Evolutionary conservation across 352 stramenopile genomes (phyloP).

Genomic region (Blastocystis sp.): DNA sequence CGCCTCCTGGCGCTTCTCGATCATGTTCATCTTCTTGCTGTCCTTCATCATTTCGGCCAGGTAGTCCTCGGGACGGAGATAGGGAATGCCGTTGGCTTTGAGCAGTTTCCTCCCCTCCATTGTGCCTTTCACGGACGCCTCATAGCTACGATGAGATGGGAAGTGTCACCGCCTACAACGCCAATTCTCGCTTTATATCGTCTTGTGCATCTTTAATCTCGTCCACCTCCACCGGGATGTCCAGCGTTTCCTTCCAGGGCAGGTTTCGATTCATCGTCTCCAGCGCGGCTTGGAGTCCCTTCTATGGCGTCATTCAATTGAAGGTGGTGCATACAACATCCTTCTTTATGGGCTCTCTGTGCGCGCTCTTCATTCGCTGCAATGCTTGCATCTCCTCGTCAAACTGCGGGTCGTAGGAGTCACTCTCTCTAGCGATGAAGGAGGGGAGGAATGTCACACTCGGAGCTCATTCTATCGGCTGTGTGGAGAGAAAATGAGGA

Average conservation of each 20-base stretch:
- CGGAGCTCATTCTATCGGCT: constrained; percentile 44
- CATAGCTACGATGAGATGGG: constrained; percentile 37
- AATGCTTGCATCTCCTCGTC: constrained; percentile 53
- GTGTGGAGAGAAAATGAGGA: background rate
- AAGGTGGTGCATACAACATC: constrained; percentile 9
- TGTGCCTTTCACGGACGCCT: constrained; percentile 57
- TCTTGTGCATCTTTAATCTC: constrained; percentile 66
- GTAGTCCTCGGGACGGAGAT: constrained; percentile 66
- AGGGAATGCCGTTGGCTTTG: constrained; percentile 70
- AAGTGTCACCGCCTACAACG: constrained; percentile 29
- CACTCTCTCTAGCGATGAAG: constrained; percentile 20
- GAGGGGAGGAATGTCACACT: background rate
- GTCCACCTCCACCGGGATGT: constrained; percentile 55
- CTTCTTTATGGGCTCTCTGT: constrained; percentile 29
- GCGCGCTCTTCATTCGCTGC: background rate
- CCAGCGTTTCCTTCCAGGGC: constrained; percentile 62
- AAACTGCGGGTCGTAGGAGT: constrained; percentile 41
- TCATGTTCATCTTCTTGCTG: constrained; percentile 70
- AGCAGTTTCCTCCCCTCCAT: constrained; percentile 63
- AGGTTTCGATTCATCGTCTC: constrained; percentile 37
- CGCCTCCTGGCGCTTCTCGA: constrained; percentile 39
- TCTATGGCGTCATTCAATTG: background rate
- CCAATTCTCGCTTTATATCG: constrained; percentile 72
- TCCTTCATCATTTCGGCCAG: constrained; percentile 73
- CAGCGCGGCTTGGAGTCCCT: constrained; percentile 17